phyloP scores from a whole-genome alignment of 2,329 filamentous ascomycete species.

The Botrytis tulipae region DNA sequence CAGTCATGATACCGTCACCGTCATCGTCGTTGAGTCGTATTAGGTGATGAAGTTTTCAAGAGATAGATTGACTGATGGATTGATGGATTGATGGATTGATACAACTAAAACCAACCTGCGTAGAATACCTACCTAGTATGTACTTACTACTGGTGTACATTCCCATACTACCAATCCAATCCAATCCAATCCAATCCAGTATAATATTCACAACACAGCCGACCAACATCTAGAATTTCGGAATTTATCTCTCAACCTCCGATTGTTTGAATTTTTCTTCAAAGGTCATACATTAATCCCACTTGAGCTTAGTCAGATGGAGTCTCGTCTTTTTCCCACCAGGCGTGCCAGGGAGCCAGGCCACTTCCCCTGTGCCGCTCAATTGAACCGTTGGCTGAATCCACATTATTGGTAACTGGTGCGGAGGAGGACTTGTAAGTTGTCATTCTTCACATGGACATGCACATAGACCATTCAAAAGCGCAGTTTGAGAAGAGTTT shows the following conservation, averaged over 20 bases:
- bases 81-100: background rate
- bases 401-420: background rate
- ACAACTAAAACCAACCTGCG: background rate
- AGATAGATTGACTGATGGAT: background rate
- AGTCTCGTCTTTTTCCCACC: background rate
- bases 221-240: slow-evolving; percentile 5
- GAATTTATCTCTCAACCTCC: background rate
- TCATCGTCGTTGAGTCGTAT: no score
- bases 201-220: background rate
- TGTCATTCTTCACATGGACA: background rate
- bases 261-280: background rate
- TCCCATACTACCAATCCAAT: no score
- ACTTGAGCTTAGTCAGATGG: background rate
- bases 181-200: no score
- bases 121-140: no score
- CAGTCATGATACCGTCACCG: background rate
- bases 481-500: background rate
- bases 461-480: background rate
- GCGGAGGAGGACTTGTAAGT: background rate
- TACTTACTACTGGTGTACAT: no score
- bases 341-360: background rate
- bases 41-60: background rate
- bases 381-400: background rate
- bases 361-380: slow-evolving; percentile 1
- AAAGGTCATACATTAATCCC: background rate